phyloP scores from a whole-genome alignment of 305 asterid species.

The Plantago coronopus region DNA sequence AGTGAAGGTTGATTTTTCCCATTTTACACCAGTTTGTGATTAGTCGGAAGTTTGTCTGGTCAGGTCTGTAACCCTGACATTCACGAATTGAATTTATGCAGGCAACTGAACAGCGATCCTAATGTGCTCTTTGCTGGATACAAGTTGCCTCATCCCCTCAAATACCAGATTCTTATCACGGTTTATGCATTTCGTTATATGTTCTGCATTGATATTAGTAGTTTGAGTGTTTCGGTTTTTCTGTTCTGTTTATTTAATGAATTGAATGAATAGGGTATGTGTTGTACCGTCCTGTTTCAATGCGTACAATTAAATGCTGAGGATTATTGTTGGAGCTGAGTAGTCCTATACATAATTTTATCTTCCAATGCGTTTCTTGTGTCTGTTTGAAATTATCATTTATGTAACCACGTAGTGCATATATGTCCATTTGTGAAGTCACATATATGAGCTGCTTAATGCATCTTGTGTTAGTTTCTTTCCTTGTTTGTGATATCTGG shows the following conservation, averaged over 20 bases:
- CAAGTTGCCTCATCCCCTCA: slow-evolving; percentile 95
- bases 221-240: no score
- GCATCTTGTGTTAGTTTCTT: no score
- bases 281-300: no score
- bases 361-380: not conserved
- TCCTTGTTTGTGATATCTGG: no score
- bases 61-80: slow-evolving; percentile 24
- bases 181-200: slow-evolving; percentile 30
- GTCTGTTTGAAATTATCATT: no score
- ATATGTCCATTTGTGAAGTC: no score
- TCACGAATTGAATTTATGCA: slow-evolving; percentile 20
- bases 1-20: not conserved
- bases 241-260: no score
- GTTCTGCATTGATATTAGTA: no score
- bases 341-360: not conserved
- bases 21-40: not conserved
- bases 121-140: slow-evolving; percentile 88
- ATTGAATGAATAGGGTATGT: no score
- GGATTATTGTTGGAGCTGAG: not conserved
- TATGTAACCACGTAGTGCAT: no score
- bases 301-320: no score
- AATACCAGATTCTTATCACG: slow-evolving; percentile 75
- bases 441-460: no score
- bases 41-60: not conserved
- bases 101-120: slow-evolving; percentile 88